phyloP scores from a whole-genome alignment of 2,329 filamentous ascomycete genomes.

The Pyrenochaeta sp. region DNA sequence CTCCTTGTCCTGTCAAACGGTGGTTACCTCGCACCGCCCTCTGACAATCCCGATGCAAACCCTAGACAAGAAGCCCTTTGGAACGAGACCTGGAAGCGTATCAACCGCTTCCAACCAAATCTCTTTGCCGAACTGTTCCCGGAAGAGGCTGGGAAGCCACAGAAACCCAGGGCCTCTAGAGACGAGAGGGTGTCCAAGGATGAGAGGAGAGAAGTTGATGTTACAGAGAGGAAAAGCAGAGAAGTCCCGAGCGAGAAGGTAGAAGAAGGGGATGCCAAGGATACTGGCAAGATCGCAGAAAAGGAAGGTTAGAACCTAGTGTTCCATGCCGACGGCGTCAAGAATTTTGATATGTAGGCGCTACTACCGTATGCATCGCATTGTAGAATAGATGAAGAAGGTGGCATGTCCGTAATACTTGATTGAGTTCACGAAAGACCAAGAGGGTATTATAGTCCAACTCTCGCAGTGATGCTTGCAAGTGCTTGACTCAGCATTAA shows the following conservation, averaged over 20 bases:
- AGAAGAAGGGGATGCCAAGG: conserved; percentile 4
- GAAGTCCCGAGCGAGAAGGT: conserved; percentile 2
- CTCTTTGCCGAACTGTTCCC: conserved; percentile 69
- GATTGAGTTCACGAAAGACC: not conserved
- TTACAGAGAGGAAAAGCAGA: conserved; percentile 10
- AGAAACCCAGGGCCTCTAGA: conserved; percentile 26
- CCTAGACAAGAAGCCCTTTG: conserved; percentile 64
- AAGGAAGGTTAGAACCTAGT: conserved; percentile 18
- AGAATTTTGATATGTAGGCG: not conserved
- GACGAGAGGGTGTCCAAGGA: conserved; percentile 18
- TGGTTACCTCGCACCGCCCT: conserved; percentile 79
- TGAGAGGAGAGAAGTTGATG: conserved; percentile 14
- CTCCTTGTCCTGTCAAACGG: conserved; percentile 93
- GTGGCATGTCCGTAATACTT: not conserved
- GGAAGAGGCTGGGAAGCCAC: conserved; percentile 49
- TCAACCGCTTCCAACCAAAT: conserved; percentile 68
- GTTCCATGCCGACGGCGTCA: not conserved
- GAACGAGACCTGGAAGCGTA: conserved; percentile 67
- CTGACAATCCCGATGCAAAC: conserved; percentile 47
- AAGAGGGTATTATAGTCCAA: not conserved
- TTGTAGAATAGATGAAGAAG: not conserved
- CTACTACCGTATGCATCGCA: not conserved
- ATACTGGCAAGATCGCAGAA: conserved; percentile 11
- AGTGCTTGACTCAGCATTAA: too few relatives aligned
- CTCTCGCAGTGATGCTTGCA: too few relatives aligned